Percentiles rank a stretch among this genome's conserved stretches.
Conservation (phyloP, 78 protist genomes). For the Reticulomyxa filosa region DNA sequence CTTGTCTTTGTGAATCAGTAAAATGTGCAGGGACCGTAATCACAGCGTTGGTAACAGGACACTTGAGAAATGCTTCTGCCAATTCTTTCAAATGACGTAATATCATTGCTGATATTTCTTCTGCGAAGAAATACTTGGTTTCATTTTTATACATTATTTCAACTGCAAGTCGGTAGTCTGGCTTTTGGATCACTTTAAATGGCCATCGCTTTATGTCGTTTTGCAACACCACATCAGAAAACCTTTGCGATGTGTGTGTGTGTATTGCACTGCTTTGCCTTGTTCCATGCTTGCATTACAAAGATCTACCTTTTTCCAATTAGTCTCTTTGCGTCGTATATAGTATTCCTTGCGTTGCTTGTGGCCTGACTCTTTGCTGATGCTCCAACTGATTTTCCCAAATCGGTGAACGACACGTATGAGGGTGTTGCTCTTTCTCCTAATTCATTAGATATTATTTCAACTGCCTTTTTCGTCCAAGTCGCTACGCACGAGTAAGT, state of each 20-base stretch:
- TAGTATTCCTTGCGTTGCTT: constrained; percentile 40
- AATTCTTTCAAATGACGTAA: constrained; percentile 40
- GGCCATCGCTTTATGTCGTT: constrained; percentile 81
- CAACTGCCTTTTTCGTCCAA: constrained; percentile 37
- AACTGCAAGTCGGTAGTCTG: constrained; percentile 57
- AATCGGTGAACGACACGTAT: constrained; percentile 40
- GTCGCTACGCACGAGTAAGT: constrained; percentile 84
- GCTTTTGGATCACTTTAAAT: constrained; percentile 57
- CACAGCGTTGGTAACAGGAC: constrained; percentile 44
- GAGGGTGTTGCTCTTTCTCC: constrained; percentile 74
- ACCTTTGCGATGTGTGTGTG: no score
- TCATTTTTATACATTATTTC: constrained; percentile 60
- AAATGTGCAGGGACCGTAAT: constrained; percentile 59
- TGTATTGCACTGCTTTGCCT: no score
- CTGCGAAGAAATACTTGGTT: constrained; percentile 58
- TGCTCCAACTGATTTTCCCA: constrained; percentile 37
- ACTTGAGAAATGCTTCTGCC: constrained; percentile 58
- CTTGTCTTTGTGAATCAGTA: constrained; percentile 45
- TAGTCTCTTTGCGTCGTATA: constrained; percentile 57
- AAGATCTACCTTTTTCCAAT: no score
- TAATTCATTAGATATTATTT: constrained; percentile 76
- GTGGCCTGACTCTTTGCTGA: constrained; percentile 44
- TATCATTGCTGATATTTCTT: constrained; percentile 47
- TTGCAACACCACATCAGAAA: constrained; percentile 45
- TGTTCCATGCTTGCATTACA: no score